These are phyloP conservation scores for Candida anutae DNA, from an alignment of 1,139 yeast genomes.

Conservation along the genomic window DNA sequence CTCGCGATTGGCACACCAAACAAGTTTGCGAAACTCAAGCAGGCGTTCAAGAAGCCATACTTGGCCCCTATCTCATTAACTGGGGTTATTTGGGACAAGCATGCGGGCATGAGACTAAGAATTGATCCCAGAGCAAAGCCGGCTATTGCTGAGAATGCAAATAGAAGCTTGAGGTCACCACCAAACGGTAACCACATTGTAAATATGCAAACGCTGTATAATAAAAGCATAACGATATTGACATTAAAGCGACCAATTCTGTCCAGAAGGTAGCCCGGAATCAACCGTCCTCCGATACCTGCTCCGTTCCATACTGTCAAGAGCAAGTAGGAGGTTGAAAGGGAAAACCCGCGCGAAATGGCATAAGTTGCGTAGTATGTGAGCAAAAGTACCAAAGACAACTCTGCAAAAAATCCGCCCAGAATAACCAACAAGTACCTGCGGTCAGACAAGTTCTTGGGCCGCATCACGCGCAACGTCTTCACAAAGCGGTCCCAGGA, in stretches of 20 bases:
- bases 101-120: slow-evolving; percentile 27
- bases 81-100: slow-evolving; percentile 21
- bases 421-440: slow-evolving; percentile 6
- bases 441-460: slow-evolving; percentile 4
- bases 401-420: slow-evolving; percentile 24
- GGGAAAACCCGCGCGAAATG: slow-evolving; percentile 16
- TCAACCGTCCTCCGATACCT: slow-evolving; percentile 23
- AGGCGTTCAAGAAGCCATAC: slow-evolving; percentile 16
- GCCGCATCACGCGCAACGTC: neutral
- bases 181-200: slow-evolving; percentile 25
- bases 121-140: slow-evolving; percentile 19
- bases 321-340: slow-evolving; percentile 16
- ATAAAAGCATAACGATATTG: slow-evolving; percentile 13
- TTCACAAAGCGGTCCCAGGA: slow-evolving; percentile 1
- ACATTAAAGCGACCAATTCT: slow-evolving; percentile 24
- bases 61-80: slow-evolving; percentile 24
- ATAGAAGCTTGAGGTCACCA: slow-evolving; percentile 15
- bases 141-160: slow-evolving; percentile 19
- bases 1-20: slow-evolving; percentile 31
- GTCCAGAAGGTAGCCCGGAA: slow-evolving; percentile 26
- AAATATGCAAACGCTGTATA: slow-evolving; percentile 15
- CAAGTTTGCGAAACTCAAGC: slow-evolving; percentile 19
- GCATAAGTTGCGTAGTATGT: slow-evolving; percentile 26
- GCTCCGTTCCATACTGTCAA: slow-evolving; percentile 22
- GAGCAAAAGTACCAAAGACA: slow-evolving; percentile 41